phyloP scores from a whole-genome alignment of 371 early-diverging fungal genomes.

The Mortierella sp. region DNA sequence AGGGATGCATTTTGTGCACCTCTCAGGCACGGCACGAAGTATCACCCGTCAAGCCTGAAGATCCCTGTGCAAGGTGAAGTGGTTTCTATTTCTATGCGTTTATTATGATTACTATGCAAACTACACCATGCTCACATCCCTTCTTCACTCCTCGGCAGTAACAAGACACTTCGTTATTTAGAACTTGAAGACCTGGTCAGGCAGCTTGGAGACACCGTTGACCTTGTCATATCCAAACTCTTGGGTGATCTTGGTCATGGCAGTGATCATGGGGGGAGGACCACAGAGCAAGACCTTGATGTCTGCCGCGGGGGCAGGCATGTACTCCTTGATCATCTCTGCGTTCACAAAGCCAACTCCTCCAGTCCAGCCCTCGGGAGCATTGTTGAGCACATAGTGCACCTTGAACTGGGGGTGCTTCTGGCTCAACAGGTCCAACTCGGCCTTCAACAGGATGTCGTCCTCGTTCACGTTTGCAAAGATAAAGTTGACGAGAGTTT shows the following conservation, averaged over 20 bases:
- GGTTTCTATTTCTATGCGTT: slow-evolving; percentile 3
- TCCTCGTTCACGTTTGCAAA: slow-evolving; percentile 93
- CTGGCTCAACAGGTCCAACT: slow-evolving; percentile 80
- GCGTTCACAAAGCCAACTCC: slow-evolving; percentile 76
- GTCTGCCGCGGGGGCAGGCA: slow-evolving; percentile 64
- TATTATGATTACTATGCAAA: not conserved
- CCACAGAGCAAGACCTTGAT: slow-evolving; percentile 91
- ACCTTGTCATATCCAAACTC: slow-evolving; percentile 70
- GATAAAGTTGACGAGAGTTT: slow-evolving; percentile 85
- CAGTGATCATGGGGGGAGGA: slow-evolving; percentile 81
- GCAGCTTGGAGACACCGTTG: slow-evolving; percentile 81
- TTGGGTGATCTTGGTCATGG: slow-evolving; percentile 82
- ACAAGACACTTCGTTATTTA: slow-evolving; percentile 53
- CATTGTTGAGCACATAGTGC: slow-evolving; percentile 72
- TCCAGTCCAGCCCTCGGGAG: slow-evolving; percentile 73
- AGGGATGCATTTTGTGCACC: not conserved
- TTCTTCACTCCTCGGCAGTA: too few species aligned
- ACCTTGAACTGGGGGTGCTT: slow-evolving; percentile 75
- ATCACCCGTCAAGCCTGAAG: not conserved
- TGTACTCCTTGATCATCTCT: slow-evolving; percentile 74
- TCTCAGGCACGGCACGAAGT: not conserved
- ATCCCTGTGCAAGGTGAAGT: not conserved
- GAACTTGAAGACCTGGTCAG: slow-evolving; percentile 92
- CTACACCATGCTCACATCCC: not conserved
- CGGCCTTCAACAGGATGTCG: slow-evolving; percentile 89